Conservation (phyloP, 164 flowering plant genomes). For the Vitis labrusca region DNA sequence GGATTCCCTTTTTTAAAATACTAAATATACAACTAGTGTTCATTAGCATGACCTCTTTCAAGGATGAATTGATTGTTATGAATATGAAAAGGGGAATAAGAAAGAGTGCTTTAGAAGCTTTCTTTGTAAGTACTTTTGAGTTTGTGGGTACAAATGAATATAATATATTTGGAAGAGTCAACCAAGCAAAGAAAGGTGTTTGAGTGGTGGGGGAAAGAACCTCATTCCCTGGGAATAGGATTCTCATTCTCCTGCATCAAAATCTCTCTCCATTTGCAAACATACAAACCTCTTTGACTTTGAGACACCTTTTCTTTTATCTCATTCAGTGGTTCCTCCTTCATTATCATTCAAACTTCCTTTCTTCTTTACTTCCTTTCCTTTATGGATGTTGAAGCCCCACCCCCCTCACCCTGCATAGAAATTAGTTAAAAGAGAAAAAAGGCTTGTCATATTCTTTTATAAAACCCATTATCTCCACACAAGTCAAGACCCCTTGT, state of each 20-base stretch:
- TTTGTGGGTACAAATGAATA: constrained; percentile 9
- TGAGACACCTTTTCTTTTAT: constrained; percentile 1
- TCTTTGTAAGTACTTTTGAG: not conserved
- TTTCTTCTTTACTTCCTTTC: not conserved
- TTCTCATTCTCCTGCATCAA: constrained; percentile 25
- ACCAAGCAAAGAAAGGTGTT: constrained; percentile 8
- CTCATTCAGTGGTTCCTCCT: not conserved
- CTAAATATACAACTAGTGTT: too few relatives aligned
- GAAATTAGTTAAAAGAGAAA: not conserved
- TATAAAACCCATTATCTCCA: not conserved
- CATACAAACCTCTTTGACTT: constrained; percentile 6
- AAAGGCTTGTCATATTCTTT: not conserved
- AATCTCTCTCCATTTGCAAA: constrained; percentile 16
- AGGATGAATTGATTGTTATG: not conserved
- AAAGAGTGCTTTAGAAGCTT: constrained; percentile 12
- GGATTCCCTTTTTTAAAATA: constrained; percentile 9
- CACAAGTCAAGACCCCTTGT: too few relatives aligned
- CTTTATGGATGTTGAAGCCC: not conserved
- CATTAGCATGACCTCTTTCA: not conserved
- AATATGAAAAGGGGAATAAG: constrained; percentile 2
- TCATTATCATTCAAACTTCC: constrained; percentile 4
- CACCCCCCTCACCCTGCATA: not conserved
- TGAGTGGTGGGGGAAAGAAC: constrained; percentile 19
- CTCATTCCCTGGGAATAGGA: constrained; percentile 26
- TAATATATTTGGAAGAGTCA: constrained; percentile 12